phyloP scores from a whole-genome alignment of 1,139 yeast species.

The Scheffersomyces parashehatae region DNA sequence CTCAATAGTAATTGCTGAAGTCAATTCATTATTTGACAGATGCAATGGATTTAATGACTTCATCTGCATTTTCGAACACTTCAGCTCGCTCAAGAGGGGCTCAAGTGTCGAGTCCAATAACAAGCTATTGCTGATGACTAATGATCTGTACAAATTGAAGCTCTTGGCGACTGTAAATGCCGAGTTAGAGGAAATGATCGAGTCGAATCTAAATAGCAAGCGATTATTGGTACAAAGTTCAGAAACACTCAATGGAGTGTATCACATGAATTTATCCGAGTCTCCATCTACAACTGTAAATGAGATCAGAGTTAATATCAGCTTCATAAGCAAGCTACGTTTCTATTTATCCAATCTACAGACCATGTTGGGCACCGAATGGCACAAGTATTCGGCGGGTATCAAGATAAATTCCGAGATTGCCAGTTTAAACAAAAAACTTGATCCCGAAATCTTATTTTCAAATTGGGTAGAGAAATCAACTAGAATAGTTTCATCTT shows the following conservation, averaged over 20 bases:
- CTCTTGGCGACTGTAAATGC: constrained; percentile 30
- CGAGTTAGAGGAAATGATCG: constrained; percentile 26
- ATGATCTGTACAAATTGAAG: constrained; percentile 37
- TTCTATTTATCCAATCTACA: constrained; percentile 22
- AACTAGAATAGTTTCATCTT: constrained; percentile 5
- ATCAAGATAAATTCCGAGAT: constrained; percentile 57
- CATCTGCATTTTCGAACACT: constrained; percentile 26
- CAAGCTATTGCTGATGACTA: constrained; percentile 26
- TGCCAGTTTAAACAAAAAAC: constrained; percentile 40
- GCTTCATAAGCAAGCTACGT: constrained; percentile 21
- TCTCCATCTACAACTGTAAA: constrained; percentile 5
- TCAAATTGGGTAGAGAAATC: constrained; percentile 47
- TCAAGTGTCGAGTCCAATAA: constrained; percentile 12
- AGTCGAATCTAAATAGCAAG: constrained; percentile 4
- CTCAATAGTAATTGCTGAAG: constrained; percentile 19
- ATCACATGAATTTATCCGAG: neutral
- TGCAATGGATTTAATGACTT: constrained; percentile 34
- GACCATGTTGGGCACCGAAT: constrained; percentile 61
- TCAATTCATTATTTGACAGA: constrained; percentile 26
- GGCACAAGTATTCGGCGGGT: constrained; percentile 79
- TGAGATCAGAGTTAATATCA: constrained; percentile 21
- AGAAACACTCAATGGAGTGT: neutral
- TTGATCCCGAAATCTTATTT: constrained; percentile 45
- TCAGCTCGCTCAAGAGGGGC: constrained; percentile 16
- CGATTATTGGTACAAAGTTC: neutral